phyloP scores from a whole-genome alignment of 306 rosid genomes.

The Vigna nakashimae region DNA sequence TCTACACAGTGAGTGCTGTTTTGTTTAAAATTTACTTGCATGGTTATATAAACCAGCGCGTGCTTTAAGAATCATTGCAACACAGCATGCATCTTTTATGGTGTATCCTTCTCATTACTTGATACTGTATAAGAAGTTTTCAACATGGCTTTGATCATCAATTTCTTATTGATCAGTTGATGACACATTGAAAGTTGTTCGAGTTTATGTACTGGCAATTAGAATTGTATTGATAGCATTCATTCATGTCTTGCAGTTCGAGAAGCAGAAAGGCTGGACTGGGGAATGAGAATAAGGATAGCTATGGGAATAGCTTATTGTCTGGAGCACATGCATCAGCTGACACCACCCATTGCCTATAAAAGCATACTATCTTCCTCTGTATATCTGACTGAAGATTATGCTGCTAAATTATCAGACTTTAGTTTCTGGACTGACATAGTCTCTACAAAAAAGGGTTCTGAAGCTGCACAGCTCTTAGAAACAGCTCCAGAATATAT shows the following conservation, averaged over 20 bases:
- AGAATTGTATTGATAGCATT: conserved; percentile 16
- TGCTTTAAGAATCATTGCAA: conserved; percentile 11
- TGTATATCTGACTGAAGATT: conserved; percentile 86
- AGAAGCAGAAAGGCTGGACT: conserved; percentile 90
- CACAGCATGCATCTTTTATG: conserved; percentile 3
- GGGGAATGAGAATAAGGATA: conserved; percentile 81
- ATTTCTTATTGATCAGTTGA: not conserved
- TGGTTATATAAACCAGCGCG: not conserved
- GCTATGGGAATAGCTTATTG: conserved; percentile 96
- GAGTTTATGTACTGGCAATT: not conserved
- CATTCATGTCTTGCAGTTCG: conserved; percentile 63
- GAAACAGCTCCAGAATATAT: conserved; percentile 52
- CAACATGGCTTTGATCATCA: not conserved
- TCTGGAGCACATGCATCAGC: conserved; percentile 82
- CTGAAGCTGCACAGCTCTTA: conserved; percentile 43
- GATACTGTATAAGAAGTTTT: not conserved
- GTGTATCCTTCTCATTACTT: conserved; percentile 9
- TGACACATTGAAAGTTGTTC: not conserved
- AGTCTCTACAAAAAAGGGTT: conserved; percentile 50
- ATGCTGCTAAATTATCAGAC: conserved; percentile 86
- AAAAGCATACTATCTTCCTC: conserved; percentile 72
- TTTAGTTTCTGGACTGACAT: conserved; percentile 71
- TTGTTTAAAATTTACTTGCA: conserved; percentile 22
- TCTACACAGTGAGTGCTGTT: conserved; percentile 73
- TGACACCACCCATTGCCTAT: conserved; percentile 67